These are phyloP conservation scores for Sporothrix pallida DNA, from an alignment of 2,329 filamentous ascomycete species.

Conservation along the genomic window DNA sequence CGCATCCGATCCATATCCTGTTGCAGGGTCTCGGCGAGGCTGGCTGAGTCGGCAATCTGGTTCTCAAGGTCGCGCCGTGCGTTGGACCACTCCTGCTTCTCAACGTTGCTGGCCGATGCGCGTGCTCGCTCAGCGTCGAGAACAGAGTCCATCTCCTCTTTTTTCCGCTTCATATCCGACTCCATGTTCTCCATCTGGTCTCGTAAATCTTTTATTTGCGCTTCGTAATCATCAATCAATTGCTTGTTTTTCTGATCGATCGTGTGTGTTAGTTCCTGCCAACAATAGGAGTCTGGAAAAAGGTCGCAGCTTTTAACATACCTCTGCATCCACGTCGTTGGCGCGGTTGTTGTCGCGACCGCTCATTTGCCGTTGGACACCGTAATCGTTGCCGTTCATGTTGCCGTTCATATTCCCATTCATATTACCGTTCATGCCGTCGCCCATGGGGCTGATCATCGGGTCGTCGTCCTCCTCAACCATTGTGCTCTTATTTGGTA, in stretches of 20 bases:
- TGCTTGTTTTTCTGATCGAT: constrained; percentile 43
- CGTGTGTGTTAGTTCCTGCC: neutral
- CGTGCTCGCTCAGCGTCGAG: constrained; percentile 64
- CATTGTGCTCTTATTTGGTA: constrained; percentile 97
- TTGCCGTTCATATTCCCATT: constrained; percentile 20
- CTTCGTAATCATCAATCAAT: constrained; percentile 78
- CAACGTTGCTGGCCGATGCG: constrained; percentile 58
- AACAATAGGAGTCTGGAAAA: neutral
- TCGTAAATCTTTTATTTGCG: constrained; percentile 75
- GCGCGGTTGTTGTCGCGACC: constrained; percentile 49
- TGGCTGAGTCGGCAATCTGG: constrained; percentile 75
- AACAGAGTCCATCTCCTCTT: constrained; percentile 68
- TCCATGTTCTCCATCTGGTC: constrained; percentile 77
- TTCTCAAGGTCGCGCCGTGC: constrained; percentile 71
- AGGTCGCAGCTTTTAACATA: constrained; percentile 38
- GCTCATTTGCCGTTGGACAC: constrained; percentile 51
- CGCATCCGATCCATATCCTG: constrained; percentile 77
- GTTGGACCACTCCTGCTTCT: constrained; percentile 74
- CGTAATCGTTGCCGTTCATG: constrained; percentile 39
- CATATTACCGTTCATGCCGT: constrained; percentile 39
- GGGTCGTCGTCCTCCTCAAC: constrained; percentile 88
- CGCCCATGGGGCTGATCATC: constrained; percentile 39
- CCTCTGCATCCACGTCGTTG: constrained; percentile 50
- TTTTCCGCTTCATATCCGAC: constrained; percentile 70
- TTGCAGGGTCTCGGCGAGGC: constrained; percentile 78